Evolutionary conservation across 169 alveolate genomes (phyloP), one percentile per base, ranked within the genome.

Genomic region (Cryptosporidium felis): DNA sequence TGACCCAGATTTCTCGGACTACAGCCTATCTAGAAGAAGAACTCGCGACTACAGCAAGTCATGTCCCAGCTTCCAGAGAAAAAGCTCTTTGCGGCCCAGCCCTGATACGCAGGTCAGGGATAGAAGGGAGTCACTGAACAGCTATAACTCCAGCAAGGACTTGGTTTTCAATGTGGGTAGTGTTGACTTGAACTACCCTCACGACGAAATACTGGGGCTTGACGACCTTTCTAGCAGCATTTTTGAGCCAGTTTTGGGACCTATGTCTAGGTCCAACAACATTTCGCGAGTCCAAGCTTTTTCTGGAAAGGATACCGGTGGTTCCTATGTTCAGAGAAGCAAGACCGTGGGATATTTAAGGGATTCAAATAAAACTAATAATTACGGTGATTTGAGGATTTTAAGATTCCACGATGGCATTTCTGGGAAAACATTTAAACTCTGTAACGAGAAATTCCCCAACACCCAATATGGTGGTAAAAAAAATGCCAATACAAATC

Each of bases 401-500:
- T 30, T 66, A 26, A 66, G 82, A 32, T 66, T 66, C 30, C 82
- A 66, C 38, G 82, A 66, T 51, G 82, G 82, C 0, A 66, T 66
- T 46, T 46, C 82, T 26, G 82, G 82, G 16, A 66, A 66, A 14
- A 47, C 82, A 45, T 66, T 16, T 9, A 66, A 66, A 28, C 26
- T 18, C 26, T 2, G 26, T n/a, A 49, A 49, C 36, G 18, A 49
- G n/a, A 16, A n/a, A n/a, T n/a, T n/a, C n/a, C n/a, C n/a, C n/a
- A n/a, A n/a, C n/a, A n/a, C n/a, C n/a, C n/a, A n/a, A n/a, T n/a
- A n/a, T n/a, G n/a, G n/a, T n/a, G n/a, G n/a, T n/a, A n/a, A n/a
- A n/a, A n/a, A n/a, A n/a, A n/a, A n/a, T n/a, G n/a, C n/a, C n/a
- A n/a, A n/a, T n/a, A n/a, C n/a, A n/a, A n/a, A n/a, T n/a, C n/a